phyloP scores from a whole-genome alignment of 2,329 filamentous ascomycete species.

The Teratosphaeria gauchensis region DNA sequence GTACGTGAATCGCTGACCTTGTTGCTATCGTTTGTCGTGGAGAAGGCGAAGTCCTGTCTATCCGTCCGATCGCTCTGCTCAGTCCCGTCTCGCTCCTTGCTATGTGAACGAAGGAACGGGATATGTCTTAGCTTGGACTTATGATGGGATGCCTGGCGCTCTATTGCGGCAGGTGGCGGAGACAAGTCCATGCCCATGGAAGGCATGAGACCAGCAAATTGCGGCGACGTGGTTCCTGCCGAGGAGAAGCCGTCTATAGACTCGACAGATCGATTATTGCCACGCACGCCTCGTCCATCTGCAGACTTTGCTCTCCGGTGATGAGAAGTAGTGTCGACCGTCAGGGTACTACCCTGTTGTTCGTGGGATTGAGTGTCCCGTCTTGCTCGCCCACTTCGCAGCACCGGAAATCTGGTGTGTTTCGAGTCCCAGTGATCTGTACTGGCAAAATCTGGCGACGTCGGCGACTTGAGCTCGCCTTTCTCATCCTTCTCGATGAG shows the following conservation, averaged over 20 bases:
- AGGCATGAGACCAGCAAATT: not conserved
- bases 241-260: not conserved
- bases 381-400: not conserved
- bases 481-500: conserved; percentile 35
- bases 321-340: conserved; percentile 8
- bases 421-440: conserved; percentile 31
- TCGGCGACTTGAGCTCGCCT: conserved; percentile 23
- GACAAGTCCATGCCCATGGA: conserved; percentile 1
- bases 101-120: conserved; percentile 31
- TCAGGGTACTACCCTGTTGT: conserved; percentile 11
- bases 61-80: conserved; percentile 18
- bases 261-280: not conserved
- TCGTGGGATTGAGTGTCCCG: conserved; percentile 6
- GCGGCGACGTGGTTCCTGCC: conserved; percentile 8
- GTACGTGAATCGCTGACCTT: conserved; percentile 15
- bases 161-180: not conserved
- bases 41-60: conserved; percentile 21
- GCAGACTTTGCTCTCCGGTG: conserved; percentile 14
- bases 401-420: conserved; percentile 13
- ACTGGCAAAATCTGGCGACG: conserved; percentile 27
- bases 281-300: conserved; percentile 10
- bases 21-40: conserved; percentile 7
- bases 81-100: conserved; percentile 20
- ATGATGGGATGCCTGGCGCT: not conserved
- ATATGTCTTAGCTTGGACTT: conserved; percentile 27